Evolutionary conservation across 2,329 filamentous ascomycete genomes (phyloP).

Genomic region (Pyrenochaeta sp.): DNA sequence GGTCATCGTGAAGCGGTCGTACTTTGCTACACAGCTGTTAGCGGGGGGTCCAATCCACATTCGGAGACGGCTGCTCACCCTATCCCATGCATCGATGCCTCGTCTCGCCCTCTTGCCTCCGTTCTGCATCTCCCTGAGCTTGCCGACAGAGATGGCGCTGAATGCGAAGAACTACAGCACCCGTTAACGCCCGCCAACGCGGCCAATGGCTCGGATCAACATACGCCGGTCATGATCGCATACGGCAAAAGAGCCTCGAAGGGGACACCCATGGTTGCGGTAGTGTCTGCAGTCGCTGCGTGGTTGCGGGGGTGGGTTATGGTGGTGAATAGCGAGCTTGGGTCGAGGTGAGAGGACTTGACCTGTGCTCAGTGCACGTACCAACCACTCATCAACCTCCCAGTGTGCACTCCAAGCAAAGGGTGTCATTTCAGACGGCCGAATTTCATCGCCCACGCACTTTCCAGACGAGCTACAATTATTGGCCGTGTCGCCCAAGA

Average conservation of each 20-base stretch:
- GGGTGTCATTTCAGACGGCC: conserved; percentile 37
- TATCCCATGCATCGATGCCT: conserved; percentile 71
- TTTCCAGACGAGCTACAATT: conserved; percentile 32
- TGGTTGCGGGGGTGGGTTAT: conserved; percentile 27
- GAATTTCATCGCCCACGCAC: conserved; percentile 37
- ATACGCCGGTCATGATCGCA: conserved; percentile 68
- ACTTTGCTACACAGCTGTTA: conserved; percentile 64
- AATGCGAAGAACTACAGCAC: conserved; percentile 66
- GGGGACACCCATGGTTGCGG: conserved; percentile 67
- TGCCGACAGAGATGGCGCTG: conserved; percentile 65
- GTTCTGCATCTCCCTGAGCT: conserved; percentile 68
- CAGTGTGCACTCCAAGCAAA: conserved; percentile 23
- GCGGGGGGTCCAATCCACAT: conserved; percentile 33
- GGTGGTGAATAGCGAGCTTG: conserved; percentile 15
- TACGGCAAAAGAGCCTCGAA: conserved; percentile 73
- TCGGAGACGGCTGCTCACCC: conserved; percentile 55
- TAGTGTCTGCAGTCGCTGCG: conserved; percentile 31
- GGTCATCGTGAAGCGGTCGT: conserved; percentile 48
- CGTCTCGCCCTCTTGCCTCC: conserved; percentile 69
- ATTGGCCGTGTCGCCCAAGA: conserved; percentile 45
- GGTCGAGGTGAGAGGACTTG: conserved; percentile 16
- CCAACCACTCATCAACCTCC: conserved; percentile 8
- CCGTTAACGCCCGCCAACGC: conserved; percentile 25
- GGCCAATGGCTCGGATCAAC: conserved; percentile 38
- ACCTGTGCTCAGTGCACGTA: background rate